Conservation (phyloP, 169 alveolate species). For the Amoebophrya sp. region DNA sequence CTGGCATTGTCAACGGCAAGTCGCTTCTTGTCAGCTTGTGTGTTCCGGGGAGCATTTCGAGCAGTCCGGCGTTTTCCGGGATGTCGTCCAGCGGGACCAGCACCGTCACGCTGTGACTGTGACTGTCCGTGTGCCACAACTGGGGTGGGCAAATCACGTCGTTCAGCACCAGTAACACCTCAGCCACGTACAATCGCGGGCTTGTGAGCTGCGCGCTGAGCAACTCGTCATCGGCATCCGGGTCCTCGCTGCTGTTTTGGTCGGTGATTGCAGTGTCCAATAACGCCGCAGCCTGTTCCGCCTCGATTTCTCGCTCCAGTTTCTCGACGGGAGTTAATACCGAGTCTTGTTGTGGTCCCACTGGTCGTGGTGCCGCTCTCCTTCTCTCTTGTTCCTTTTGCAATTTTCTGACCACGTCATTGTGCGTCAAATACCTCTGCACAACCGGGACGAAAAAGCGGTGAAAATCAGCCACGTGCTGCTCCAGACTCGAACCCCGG, state of each 20-base stretch:
- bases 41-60: neutral
- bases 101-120: neutral
- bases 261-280: too few relatives aligned
- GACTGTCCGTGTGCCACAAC: neutral
- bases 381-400: neutral
- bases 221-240: too few relatives aligned
- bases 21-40: neutral
- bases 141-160: neutral
- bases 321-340: too few relatives aligned
- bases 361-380: neutral
- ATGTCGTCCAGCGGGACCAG: neutral
- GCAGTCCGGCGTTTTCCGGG: neutral
- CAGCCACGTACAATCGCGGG: neutral
- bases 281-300: too few relatives aligned
- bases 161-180: neutral
- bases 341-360: too few relatives aligned
- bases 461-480: neutral
- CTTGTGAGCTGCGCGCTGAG: neutral
- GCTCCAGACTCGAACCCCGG: neutral
- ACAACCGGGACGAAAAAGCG: neutral
- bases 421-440: neutral
- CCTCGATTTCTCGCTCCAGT: too few relatives aligned
- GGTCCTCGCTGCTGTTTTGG: too few relatives aligned
- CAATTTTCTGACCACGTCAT: neutral
- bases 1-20: neutral